Base-by-base conservation (phyloP, 495 filamentous ascomycete species). In the Aspergillus baeticus region DNA sequence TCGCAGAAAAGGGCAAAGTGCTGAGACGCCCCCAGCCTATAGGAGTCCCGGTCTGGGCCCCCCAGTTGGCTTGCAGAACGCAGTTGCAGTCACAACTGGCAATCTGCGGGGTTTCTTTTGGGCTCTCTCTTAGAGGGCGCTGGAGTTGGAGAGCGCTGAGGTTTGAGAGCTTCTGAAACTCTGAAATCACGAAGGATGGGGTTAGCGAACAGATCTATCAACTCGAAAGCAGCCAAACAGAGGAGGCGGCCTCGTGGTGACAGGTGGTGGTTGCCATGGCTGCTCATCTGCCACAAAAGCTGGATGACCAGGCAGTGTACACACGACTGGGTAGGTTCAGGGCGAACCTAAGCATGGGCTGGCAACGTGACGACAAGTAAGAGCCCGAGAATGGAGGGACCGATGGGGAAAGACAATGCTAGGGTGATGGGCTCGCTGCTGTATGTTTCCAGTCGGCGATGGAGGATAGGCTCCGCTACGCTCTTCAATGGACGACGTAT, bases 51-150 rank as follows among this genome's bases (percentile, higher is more conserved):
- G 33, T 14, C 15, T 29, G 34, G 18, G 39, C 34, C 31, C n/a
- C 23, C 21, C 31, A 31, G 36, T 54, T 29, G 56, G 56, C 48
- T 35, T 55, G 57, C 17, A 54, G 14, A 49, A 36, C 10, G 38
- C 36, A 21, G 46, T 60, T 51, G 41, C 39, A 53, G 44, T 57
- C 48, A 61, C 42, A 42, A 31, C 47, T 37, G 17, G 42, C 17
- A 46, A 23, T 29, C 35, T 57, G 59, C 52, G 49, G 54, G 49
- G 59, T 53, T 61, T 55, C 45, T 49, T 23, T 29, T 45, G 5
- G 42, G 22, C 42, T 38, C 3, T 3, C 26, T 29, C 26, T 29
- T 3, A 29, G 26, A 29, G 26, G 26, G 26, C 26, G 26, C 26
- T 29, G 26, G 26, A 29, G 26, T 8, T 29, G 3, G 3, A 8